Evolutionary conservation across 1,284 basidiomycete species (phyloP).

Genomic region (Hymenochaete sp.): DNA sequence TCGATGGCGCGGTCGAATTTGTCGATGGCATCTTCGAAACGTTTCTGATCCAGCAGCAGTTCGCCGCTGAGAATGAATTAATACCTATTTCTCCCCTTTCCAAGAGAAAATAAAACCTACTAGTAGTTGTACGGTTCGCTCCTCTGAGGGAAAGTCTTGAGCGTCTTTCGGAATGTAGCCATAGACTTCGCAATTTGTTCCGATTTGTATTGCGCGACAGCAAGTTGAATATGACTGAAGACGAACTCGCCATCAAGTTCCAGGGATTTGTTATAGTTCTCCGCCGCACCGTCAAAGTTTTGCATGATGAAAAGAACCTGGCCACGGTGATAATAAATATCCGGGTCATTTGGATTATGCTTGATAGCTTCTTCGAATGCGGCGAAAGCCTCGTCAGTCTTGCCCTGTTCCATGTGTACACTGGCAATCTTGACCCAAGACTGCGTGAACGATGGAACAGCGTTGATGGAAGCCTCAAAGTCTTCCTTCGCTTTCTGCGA

Average conservation of each 20-base stretch:
- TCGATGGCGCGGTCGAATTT: slow-evolving; percentile 93
- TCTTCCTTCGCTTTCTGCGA: slow-evolving; percentile 81
- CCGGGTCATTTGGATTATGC: slow-evolving; percentile 80
- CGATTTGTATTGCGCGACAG: slow-evolving; percentile 94
- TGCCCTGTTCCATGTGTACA: slow-evolving; percentile 93
- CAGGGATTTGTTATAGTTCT: slow-evolving; percentile 86
- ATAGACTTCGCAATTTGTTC: slow-evolving; percentile 74
- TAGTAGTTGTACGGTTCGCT: slow-evolving; percentile 91
- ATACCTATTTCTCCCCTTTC: slow-evolving; percentile 1
- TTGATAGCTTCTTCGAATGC: slow-evolving; percentile 89
- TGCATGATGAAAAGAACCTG: slow-evolving; percentile 98
- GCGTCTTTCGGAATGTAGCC: slow-evolving; percentile 80
- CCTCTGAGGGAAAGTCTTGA: slow-evolving; percentile 73
- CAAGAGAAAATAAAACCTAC: slow-evolving; percentile 35
- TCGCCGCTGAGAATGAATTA: slow-evolving; percentile 63
- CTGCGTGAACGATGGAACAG: slow-evolving; percentile 77
- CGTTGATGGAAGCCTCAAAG: slow-evolving; percentile 68
- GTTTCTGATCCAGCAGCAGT: slow-evolving; percentile 86
- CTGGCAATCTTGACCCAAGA: slow-evolving; percentile 95
- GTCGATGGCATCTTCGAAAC: slow-evolving; percentile 86
- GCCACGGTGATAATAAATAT: slow-evolving; percentile 98
- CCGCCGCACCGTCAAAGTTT: slow-evolving; percentile 79
- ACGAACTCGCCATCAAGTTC: slow-evolving; percentile 80
- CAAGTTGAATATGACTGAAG: slow-evolving; percentile 94
- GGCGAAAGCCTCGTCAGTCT: slow-evolving; percentile 74